Evolutionary conservation across 345 rosid species (phyloP), one percentile per base, ranked within the genome.

Genomic region (Passiflora organensis): DNA sequence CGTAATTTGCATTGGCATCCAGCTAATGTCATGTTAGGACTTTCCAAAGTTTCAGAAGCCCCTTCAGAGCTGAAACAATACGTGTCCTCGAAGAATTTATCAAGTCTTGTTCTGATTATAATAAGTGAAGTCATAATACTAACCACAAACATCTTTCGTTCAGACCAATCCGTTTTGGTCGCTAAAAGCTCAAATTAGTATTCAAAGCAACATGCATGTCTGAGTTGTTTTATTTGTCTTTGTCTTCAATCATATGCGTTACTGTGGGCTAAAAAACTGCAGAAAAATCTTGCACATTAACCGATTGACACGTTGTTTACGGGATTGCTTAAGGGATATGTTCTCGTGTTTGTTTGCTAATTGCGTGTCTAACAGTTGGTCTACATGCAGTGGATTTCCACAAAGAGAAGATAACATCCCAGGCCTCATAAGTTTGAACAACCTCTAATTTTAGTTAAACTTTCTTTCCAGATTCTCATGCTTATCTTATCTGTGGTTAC

Each of bases 41-140:
- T 20, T 11, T 37, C 43, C 19, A 13, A 53, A 14, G 25, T 14
- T 16, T 19, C 6, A 17, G 11, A 2, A 19, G 32, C 17, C 60
- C 10, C 14, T 32, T 45, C 49, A 17, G 13, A 6, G 5, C 21
- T 32, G 32, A 11, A 2, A 19, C 51, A 34, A 32, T 36, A 10
- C 62, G 53, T 58, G 62, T 34, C 68, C 42, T 64, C 44, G 6
- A 32, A 49, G 62, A 56, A 32, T 10, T 56, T n/a, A 15, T 45
- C 8, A 13, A 5, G 19, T 17, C 6, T 44, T 44, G 19, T 20
- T 44, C 48, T 0, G 17, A 44, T 28, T 28, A 28, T 28, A 28
- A n/a, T n/a, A n/a, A n/a, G n/a, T n/a, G n/a, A n/a, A n/a, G n/a
- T n/a, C n/a, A n/a, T n/a, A n/a, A n/a, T 14, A 13, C 10, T 42